A percentile compares a stretch with the other conserved stretches of the same genome.
Conservation (phyloP, 2,329 filamentous ascomycete species). For the Nannizziopsis arthrosporioides region DNA sequence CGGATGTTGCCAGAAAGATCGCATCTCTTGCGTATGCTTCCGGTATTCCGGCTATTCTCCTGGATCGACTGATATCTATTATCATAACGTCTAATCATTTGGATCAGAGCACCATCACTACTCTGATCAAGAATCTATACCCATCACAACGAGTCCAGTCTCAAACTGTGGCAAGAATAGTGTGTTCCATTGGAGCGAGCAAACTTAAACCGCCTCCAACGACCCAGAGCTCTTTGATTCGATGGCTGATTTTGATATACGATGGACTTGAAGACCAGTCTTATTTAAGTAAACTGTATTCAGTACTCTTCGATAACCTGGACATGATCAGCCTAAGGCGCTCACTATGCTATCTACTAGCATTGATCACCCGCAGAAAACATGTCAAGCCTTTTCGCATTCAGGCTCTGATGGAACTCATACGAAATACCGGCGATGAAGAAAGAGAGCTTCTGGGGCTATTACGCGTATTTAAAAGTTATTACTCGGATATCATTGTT, state of each 20-base stretch:
- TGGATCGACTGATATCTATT: slow-evolving; percentile 55
- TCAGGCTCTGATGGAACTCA: slow-evolving; percentile 51
- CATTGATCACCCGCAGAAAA: slow-evolving; percentile 64
- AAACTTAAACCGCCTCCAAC: slow-evolving; percentile 59
- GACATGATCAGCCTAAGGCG: slow-evolving; percentile 67
- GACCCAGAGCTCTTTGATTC: slow-evolving; percentile 59
- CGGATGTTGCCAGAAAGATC: slow-evolving; percentile 52
- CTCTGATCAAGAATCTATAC: slow-evolving; percentile 62
- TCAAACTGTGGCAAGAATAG: slow-evolving; percentile 51
- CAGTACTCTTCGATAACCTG: slow-evolving; percentile 66
- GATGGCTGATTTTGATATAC: slow-evolving; percentile 68
- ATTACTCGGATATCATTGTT: slow-evolving; percentile 78
- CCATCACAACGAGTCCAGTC: slow-evolving; percentile 54
- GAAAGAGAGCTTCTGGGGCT: slow-evolving; percentile 64
- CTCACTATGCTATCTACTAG: slow-evolving; percentile 62
- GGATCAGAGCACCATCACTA: slow-evolving; percentile 61
- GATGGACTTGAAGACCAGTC: slow-evolving; percentile 54
- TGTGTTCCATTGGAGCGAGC: slow-evolving; percentile 66
- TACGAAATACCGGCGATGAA: slow-evolving; percentile 45
- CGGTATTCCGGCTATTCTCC: slow-evolving; percentile 51
- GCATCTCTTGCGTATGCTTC: slow-evolving; percentile 53
- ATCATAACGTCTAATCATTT: slow-evolving; percentile 55
- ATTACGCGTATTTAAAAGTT: slow-evolving; percentile 75
- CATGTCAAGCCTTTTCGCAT: slow-evolving; percentile 78
- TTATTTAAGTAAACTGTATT: slow-evolving; percentile 58